phyloP scores from a whole-genome alignment of 257 asterid genomes.

The Jaltomata sinuosa region DNA sequence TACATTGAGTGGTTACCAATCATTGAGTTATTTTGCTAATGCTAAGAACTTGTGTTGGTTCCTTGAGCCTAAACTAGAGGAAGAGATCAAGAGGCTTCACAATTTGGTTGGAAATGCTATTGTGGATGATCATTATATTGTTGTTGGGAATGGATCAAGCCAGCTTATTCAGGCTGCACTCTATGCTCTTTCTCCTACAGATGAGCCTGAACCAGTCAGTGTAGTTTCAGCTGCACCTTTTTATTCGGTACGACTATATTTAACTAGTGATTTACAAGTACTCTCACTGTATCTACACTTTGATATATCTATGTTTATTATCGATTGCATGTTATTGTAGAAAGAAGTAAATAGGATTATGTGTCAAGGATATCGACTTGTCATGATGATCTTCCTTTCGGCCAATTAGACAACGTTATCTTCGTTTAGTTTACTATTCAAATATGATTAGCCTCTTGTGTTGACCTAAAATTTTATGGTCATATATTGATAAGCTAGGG shows the following conservation, averaged over 20 bases:
- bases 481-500: too few species aligned
- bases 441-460: too few species aligned
- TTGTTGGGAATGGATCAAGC: constrained; percentile 82
- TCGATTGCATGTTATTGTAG: too few species aligned
- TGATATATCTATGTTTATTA: too few species aligned
- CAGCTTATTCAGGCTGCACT: constrained; percentile 65
- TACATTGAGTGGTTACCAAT: constrained; percentile 30
- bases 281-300: too few species aligned
- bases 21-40: constrained; percentile 61
- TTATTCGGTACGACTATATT: constrained; percentile 43
- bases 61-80: constrained; percentile 66
- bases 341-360: too few species aligned
- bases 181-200: constrained; percentile 41
- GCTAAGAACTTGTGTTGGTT: constrained; percentile 53
- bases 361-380: too few species aligned
- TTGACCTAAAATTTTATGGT: too few species aligned
- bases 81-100: constrained; percentile 45
- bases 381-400: too few species aligned
- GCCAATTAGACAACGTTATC: too few species aligned
- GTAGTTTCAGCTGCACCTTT: constrained; percentile 70
- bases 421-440: too few species aligned
- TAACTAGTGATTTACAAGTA: too few species aligned
- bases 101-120: constrained; percentile 47
- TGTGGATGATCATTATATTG: constrained; percentile 31
- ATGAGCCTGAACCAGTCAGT: constrained; percentile 34